These are phyloP conservation scores for Colletotrichum liaoningense DNA, from an alignment of 2,329 filamentous ascomycete genomes.

Conservation along the genomic window DNA sequence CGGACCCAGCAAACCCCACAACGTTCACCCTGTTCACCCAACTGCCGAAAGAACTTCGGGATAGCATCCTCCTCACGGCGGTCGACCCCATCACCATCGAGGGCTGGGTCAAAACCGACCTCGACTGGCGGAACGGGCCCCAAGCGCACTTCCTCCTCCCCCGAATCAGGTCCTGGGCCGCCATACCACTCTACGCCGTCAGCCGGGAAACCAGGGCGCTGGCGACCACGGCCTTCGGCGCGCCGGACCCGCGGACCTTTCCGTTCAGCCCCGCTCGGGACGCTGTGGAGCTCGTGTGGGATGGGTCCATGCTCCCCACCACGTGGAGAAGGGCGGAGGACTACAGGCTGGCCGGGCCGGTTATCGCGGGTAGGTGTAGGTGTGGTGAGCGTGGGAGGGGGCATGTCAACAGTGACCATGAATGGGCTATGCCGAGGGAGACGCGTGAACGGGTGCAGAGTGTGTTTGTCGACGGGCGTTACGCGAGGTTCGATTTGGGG, in stretches of 20 bases:
- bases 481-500: neutral
- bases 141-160: neutral
- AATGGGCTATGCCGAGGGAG: neutral
- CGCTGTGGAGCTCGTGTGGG: neutral
- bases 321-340: neutral
- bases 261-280: constrained; percentile 8
- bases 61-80: neutral
- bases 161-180: neutral
- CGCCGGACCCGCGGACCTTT: neutral
- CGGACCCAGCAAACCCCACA: neutral
- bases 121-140: neutral
- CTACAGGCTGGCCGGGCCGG: neutral
- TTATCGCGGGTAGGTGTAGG: neutral
- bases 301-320: neutral
- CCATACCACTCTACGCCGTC: neutral
- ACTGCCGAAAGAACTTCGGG: neutral
- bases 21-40: neutral
- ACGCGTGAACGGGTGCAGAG: neutral
- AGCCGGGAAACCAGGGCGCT: neutral
- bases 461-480: neutral
- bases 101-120: neutral
- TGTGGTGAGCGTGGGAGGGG: neutral
- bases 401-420: neutral
- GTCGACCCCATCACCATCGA: neutral
- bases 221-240: neutral